Conservation (phyloP, 768 basidiomycete genomes). For the Chalciporus piperatus region DNA sequence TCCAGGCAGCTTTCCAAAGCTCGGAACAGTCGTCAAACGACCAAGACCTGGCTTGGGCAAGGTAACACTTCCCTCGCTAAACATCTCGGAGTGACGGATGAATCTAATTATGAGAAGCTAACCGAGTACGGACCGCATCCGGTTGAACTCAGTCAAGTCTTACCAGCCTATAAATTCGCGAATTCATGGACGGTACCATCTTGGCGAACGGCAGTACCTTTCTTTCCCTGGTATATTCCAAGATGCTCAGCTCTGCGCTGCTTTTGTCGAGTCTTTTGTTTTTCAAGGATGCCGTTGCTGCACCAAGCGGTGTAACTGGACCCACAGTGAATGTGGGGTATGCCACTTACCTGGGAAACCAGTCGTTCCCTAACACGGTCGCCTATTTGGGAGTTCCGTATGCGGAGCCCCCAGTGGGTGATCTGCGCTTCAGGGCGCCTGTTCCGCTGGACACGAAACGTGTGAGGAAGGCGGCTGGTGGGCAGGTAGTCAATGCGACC, state of each 20-base stretch:
- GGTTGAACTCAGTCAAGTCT: neutral
- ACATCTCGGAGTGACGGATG: no score
- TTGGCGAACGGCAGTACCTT: neutral
- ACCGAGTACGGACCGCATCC: no score
- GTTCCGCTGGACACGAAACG: conserved; percentile 49
- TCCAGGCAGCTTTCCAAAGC: no score
- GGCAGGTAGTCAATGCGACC: conserved; percentile 48
- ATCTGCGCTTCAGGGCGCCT: conserved; percentile 46
- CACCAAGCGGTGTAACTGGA: neutral
- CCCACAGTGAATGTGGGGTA: conserved; percentile 56
- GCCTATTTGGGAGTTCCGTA: conserved; percentile 52
- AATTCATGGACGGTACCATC: neutral
- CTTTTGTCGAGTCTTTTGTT: conserved; percentile 25
- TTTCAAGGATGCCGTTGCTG: conserved; percentile 6
- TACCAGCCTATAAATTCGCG: neutral
- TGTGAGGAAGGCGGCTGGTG: conserved; percentile 34
- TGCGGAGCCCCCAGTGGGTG: conserved; percentile 42
- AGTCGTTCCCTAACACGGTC: conserved; percentile 48
- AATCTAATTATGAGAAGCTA: no score
- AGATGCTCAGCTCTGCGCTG: neutral
- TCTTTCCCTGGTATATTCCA: neutral
- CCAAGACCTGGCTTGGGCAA: no score
- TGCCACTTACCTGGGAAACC: conserved; percentile 54
- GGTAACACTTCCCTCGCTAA: no score
- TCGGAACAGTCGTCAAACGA: no score